Evolutionary conservation across 2,329 filamentous ascomycete species (phyloP).

Genomic region (Hortaea sp.): DNA sequence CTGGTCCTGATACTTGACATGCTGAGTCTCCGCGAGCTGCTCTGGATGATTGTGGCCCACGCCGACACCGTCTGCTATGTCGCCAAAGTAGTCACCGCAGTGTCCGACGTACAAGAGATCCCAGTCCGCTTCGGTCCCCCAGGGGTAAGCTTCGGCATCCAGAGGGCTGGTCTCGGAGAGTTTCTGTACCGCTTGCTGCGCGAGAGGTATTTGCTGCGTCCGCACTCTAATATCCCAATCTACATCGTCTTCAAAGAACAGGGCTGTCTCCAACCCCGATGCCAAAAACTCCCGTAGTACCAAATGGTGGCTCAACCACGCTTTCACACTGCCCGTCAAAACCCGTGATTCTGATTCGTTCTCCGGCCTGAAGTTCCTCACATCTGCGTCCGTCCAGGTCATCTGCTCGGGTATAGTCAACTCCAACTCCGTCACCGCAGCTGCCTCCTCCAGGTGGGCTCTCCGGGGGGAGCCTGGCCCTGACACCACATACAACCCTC

Average conservation of each 20-base stretch:
- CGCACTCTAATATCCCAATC: conserved; percentile 36
- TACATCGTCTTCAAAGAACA: conserved; percentile 37
- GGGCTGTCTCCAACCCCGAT: conserved; percentile 31
- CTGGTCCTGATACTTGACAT: conserved; percentile 28
- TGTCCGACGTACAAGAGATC: conserved; percentile 30
- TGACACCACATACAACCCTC: conserved; percentile 30
- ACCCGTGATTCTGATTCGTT: conserved; percentile 21
- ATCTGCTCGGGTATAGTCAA: conserved; percentile 27
- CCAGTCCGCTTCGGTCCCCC: conserved; percentile 29
- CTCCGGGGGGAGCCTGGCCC: conserved; percentile 23
- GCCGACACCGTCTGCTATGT: conserved; percentile 25
- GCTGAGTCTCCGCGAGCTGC: conserved; percentile 21
- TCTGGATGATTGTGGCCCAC: conserved; percentile 27
- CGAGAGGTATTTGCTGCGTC: conserved; percentile 28
- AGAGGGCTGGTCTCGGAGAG: conserved; percentile 22
- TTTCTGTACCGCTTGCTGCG: conserved; percentile 7
- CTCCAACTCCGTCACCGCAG: conserved; percentile 28
- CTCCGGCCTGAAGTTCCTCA: conserved; percentile 15
- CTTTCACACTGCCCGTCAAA: conserved; percentile 25
- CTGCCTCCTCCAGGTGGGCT: conserved; percentile 26
- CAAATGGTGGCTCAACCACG: conserved; percentile 30
- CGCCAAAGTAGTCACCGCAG: conserved; percentile 31
- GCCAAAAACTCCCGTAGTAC: conserved; percentile 28
- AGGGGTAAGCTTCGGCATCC: conserved; percentile 22
- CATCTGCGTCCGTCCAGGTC: conserved; percentile 25